phyloP scores from a whole-genome alignment of 2,329 filamentous ascomycete genomes.

The Drechslera avenae region DNA sequence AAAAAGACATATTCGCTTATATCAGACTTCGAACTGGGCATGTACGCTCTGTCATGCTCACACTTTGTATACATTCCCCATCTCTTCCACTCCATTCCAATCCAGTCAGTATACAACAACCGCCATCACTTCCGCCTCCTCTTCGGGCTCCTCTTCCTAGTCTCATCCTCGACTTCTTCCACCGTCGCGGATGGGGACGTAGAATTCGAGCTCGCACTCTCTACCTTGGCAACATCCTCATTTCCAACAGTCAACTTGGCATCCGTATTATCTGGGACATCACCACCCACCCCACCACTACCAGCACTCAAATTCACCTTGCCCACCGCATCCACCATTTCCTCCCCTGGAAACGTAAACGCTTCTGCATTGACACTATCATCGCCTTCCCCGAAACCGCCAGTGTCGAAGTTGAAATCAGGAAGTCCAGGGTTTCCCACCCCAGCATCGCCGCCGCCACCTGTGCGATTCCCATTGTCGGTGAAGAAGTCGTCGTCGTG shows the following conservation, averaged over 20 bases:
- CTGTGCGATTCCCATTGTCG: not conserved
- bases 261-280: too few species aligned
- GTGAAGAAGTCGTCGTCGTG: conserved; percentile 62
- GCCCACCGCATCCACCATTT: conserved; percentile 13
- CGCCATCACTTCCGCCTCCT: conserved; percentile 33
- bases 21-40: too few species aligned
- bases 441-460: conserved; percentile 7
- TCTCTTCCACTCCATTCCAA: too few species aligned
- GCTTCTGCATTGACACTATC: not conserved
- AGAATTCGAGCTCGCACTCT: conserved; percentile 49
- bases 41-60: not conserved
- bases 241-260: not conserved
- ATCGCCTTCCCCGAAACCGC: conserved; percentile 12
- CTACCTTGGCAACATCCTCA: conserved; percentile 34
- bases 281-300: not conserved
- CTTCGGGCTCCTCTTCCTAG: conserved; percentile 35
- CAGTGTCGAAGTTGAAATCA: conserved; percentile 10
- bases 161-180: conserved; percentile 45
- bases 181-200: conserved; percentile 47
- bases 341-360: not conserved
- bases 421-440: not conserved
- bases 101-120: too few species aligned
- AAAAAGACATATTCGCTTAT: too few species aligned
- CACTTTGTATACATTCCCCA: too few species aligned
- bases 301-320: not conserved